phyloP scores from a whole-genome alignment of 371 early-diverging fungal species.

The Apophysomyces variabilis region DNA sequence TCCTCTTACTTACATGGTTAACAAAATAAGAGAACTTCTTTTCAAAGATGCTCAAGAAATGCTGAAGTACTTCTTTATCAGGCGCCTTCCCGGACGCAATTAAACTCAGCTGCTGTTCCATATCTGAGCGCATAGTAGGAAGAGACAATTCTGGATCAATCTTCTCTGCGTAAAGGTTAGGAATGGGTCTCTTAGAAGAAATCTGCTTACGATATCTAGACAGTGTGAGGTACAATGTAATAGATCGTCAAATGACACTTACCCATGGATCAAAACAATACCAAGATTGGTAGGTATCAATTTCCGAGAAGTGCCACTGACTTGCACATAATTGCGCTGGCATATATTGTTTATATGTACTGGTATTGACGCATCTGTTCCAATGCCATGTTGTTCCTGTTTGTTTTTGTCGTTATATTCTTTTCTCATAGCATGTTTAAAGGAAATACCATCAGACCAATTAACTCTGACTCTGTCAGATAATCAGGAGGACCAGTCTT shows the following conservation, averaged over 20 bases:
- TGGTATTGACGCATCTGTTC: slow-evolving; percentile 82
- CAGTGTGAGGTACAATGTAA: not conserved
- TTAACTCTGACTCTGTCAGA: slow-evolving; percentile 73
- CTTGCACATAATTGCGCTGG: slow-evolving; percentile 64
- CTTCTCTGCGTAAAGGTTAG: slow-evolving; percentile 35
- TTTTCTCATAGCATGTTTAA: not conserved
- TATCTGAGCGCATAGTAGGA: slow-evolving; percentile 59
- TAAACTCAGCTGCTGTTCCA: slow-evolving; percentile 54
- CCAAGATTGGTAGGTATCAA: slow-evolving; percentile 58
- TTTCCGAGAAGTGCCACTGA: slow-evolving; percentile 26
- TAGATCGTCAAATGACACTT: slow-evolving; percentile 6
- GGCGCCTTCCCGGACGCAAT: slow-evolving; percentile 54
- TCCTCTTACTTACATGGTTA: slow-evolving; percentile 30
- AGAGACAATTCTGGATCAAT: slow-evolving; percentile 58
- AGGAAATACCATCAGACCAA: slow-evolving; percentile 51
- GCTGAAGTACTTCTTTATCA: slow-evolving; percentile 40
- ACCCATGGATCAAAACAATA: slow-evolving; percentile 61
- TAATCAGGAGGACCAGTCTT: slow-evolving; percentile 70
- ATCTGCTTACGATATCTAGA: slow-evolving; percentile 40
- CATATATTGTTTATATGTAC: slow-evolving; percentile 80
- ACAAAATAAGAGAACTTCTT: slow-evolving; percentile 54
- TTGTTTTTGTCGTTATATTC: not conserved
- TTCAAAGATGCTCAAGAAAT: slow-evolving; percentile 52
- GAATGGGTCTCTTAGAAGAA: not conserved
- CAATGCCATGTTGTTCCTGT: slow-evolving; percentile 78